These are phyloP conservation scores for Xylaria cubensis DNA, from an alignment of 495 filamentous ascomycete genomes.

Conservation along the genomic window DNA sequence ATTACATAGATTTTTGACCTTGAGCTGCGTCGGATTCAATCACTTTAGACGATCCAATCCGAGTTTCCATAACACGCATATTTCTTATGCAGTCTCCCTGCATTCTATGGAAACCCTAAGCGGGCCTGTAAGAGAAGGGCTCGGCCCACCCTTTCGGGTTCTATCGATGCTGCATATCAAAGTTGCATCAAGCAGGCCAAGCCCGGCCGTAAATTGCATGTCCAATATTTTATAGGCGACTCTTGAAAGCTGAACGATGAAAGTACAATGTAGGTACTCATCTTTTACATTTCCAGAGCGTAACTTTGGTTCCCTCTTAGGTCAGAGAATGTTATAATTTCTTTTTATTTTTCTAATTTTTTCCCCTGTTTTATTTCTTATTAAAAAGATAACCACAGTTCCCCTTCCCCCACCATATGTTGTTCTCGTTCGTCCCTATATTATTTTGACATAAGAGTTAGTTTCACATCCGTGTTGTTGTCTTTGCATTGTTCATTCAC, in stretches of 20 bases:
- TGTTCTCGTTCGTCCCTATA: not conserved
- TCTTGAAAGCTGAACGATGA: not conserved
- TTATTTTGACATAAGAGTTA: not conserved
- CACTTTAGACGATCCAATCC: conserved; percentile 12
- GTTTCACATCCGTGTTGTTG: not conserved
- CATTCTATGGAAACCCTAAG: conserved; percentile 1
- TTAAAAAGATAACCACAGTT: no score
- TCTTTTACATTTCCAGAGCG: not conserved
- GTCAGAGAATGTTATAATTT: not conserved
- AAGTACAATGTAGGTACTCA: not conserved
- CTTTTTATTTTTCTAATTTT: not conserved
- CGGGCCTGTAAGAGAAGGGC: conserved; percentile 8
- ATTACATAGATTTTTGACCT: not conserved
- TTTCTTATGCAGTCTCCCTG: not conserved
- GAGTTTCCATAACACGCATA: not conserved
- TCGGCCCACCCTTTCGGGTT: not conserved
- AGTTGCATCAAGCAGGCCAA: conserved; percentile 12
- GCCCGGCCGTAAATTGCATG: not conserved
- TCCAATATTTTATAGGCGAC: not conserved
- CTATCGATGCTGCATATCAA: not conserved
- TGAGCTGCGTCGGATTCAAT: not conserved
- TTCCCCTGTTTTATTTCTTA: no score
- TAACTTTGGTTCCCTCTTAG: not conserved
- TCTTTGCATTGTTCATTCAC: not conserved
- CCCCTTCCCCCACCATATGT: not conserved